Base-by-base conservation (phyloP, 805 yeast species). In the Candida hungchunana region DNA sequence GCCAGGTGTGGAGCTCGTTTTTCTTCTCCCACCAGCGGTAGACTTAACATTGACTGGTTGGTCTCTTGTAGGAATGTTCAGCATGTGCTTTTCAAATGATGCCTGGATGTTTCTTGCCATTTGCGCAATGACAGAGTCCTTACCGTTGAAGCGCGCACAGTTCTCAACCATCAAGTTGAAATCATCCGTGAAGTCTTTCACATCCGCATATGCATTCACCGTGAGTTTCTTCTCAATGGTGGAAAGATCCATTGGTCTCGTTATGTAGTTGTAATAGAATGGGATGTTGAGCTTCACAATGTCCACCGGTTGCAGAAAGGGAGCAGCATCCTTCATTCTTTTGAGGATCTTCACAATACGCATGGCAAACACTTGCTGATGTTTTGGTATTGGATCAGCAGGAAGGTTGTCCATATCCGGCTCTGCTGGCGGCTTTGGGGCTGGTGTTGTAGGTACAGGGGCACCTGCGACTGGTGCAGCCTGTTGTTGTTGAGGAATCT, bases 81-180 rank as follows among this genome's bases (percentile, higher is more conserved):
- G 71, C 79, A 88, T 77, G 58, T 90, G 96, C 53, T 89, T 89
- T 55, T 86, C 95, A 56, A 93, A 93, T 48, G 90, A 81, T 2
- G 95, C 93, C 60, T 87, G 93, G 32, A 93, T 74, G 58, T 82
- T 85, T 53, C 81, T 75, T 16, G 86, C 97, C 97, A 93, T 90
- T 56, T 82, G 84, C 3, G 97, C 76, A 46, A 93, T 89, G 14
- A 77, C 75, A 2, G 96, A 73, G 26, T 77, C 77, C 38, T 76
- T 79, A 24, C 98, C 98, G 56, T 93, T 93, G 59, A 90, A 93
- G 32, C 71, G 71, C 29, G 70, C 66, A 63, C 97, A 87, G 65
- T 93, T 93, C 14, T 62, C 59, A 11, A 93, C 90, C 79, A 93
- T 86, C 45, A 84, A 65, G 51, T 84, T 79, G 63, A 88, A 83